A percentile compares a stretch with the other conserved stretches of the same genome.
These are phyloP conservation scores for Gonium pectorale DNA, from an alignment of 139 green algal genomes.

Conservation along the genomic window DNA sequence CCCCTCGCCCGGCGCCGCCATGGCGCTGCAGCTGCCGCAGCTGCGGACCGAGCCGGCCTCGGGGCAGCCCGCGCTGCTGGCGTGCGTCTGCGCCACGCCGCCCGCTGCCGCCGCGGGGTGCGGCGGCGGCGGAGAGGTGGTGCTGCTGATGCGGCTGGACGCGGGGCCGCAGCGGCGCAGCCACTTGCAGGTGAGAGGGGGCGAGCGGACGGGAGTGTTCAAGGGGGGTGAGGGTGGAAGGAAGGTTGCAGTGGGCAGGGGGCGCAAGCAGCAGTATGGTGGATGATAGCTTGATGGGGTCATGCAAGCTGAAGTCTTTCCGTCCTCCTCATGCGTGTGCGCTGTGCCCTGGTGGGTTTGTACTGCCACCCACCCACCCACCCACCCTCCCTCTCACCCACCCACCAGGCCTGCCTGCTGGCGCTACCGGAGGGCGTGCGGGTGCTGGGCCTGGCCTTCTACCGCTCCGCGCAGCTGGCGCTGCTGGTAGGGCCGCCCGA, in stretches of 20 bases:
- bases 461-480: slow-evolving; percentile 18
- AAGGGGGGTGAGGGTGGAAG: not conserved
- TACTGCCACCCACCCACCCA: too few relatives aligned
- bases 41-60: not conserved
- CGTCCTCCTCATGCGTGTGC: too few relatives aligned
- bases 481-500: slow-evolving; percentile 8
- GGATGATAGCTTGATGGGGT: too few relatives aligned
- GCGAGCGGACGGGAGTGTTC: not conserved
- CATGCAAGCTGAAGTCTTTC: too few relatives aligned
- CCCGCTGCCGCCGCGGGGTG: not conserved
- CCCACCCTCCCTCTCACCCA: too few relatives aligned
- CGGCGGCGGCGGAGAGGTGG: not conserved
- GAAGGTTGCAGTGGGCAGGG: not conserved
- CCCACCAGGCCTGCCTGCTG: slow-evolving; percentile 37
- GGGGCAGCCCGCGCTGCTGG: slow-evolving; percentile 8
- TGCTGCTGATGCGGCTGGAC: slow-evolving; percentile 10
- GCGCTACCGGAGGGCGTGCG: not conserved
- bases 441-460: slow-evolving; percentile 11
- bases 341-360: too few relatives aligned
- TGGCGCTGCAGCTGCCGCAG: not conserved
- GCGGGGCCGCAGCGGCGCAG: not conserved
- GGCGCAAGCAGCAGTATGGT: too few relatives aligned
- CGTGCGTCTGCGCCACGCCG: not conserved
- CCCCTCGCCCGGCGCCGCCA: too few relatives aligned
- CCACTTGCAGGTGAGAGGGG: not conserved